These are phyloP conservation scores for Cyclocybe cylindracea DNA, from an alignment of 768 basidiomycete species.

Conservation along the genomic window DNA sequence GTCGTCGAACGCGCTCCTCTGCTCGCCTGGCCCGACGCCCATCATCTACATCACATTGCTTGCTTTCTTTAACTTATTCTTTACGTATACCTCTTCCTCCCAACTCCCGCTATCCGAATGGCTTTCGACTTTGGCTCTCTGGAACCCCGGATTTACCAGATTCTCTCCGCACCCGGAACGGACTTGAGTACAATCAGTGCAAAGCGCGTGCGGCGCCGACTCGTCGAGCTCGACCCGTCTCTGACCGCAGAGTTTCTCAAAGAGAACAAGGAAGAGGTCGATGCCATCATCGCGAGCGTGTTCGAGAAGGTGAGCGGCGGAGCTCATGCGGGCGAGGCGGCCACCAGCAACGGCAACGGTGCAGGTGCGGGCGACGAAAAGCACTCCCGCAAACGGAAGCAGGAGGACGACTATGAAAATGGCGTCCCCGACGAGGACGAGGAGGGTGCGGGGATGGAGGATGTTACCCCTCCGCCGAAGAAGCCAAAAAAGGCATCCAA, in stretches of 20 bases:
- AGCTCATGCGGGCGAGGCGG: slow-evolving; percentile 25
- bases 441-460: slow-evolving; percentile 27
- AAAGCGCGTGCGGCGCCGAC: slow-evolving; percentile 82
- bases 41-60: slow-evolving; percentile 1
- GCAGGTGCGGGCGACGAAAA: slow-evolving; percentile 23
- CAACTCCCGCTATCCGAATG: slow-evolving; percentile 34
- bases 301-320: slow-evolving; percentile 59
- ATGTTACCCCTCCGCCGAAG: slow-evolving; percentile 41
- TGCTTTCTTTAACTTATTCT: slow-evolving; percentile 21
- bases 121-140: slow-evolving; percentile 53
- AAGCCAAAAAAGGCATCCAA: slow-evolving; percentile 51
- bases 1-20: slow-evolving; percentile 5
- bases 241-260: slow-evolving; percentile 64
- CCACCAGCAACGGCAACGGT: slow-evolving; percentile 29
- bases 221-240: slow-evolving; percentile 52
- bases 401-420: slow-evolving; percentile 31
- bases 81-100: slow-evolving; percentile 18
- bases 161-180: slow-evolving; percentile 75
- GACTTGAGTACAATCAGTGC: slow-evolving; percentile 83
- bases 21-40: not conserved
- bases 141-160: slow-evolving; percentile 62
- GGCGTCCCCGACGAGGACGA: slow-evolving; percentile 28
- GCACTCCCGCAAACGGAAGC: slow-evolving; percentile 38
- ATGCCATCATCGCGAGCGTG: slow-evolving; percentile 65
- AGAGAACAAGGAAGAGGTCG: slow-evolving; percentile 66